A percentile compares a stretch with the other conserved stretches of the same genome.
Evolutionary conservation across 2,329 filamentous ascomycete genomes (phyloP).

Genomic region (Penicillium sp.): DNA sequence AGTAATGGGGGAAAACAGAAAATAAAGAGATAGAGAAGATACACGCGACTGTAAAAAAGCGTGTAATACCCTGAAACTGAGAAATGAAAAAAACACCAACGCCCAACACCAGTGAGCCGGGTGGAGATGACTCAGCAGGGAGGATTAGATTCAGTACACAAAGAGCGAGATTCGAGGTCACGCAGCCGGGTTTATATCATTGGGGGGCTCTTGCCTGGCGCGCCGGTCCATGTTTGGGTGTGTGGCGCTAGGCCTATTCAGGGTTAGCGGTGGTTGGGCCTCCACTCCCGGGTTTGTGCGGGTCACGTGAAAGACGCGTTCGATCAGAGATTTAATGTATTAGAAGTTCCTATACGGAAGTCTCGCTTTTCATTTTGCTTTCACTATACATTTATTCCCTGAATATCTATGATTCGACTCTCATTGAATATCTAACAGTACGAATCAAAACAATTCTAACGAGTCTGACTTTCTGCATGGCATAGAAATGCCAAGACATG

Average conservation of each 20-base stretch:
- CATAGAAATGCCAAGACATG: constrained; percentile 34
- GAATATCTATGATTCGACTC: neutral
- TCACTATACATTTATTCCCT: neutral
- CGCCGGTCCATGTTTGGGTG: constrained; percentile 43
- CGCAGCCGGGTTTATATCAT: constrained; percentile 50
- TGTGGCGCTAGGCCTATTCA: constrained; percentile 28
- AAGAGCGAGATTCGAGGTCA: constrained; percentile 41
- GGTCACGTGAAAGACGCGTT: constrained; percentile 21
- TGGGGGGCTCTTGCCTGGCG: constrained; percentile 41
- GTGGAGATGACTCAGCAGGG: constrained; percentile 23
- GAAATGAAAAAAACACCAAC: constrained; percentile 12
- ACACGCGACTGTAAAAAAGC: constrained; percentile 2
- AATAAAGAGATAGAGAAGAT: constrained; percentile 8
- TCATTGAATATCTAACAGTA: neutral
- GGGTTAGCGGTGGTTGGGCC: constrained; percentile 33
- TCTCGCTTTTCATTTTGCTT: neutral
- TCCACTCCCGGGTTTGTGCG: constrained; percentile 23
- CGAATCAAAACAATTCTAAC: neutral
- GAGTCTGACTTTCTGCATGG: neutral
- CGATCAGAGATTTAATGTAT: constrained; percentile 6
- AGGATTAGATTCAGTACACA: constrained; percentile 28
- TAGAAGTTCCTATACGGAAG: neutral
- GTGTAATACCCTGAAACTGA: constrained; percentile 10
- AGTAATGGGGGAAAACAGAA: constrained; percentile 9
- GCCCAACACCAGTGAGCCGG: constrained; percentile 17